Percentiles rank a stretch among this genome's conserved stretches.
phyloP scores from a whole-genome alignment of 495 filamentous ascomycete genomes.

The Hypoxylon fragiforme region DNA sequence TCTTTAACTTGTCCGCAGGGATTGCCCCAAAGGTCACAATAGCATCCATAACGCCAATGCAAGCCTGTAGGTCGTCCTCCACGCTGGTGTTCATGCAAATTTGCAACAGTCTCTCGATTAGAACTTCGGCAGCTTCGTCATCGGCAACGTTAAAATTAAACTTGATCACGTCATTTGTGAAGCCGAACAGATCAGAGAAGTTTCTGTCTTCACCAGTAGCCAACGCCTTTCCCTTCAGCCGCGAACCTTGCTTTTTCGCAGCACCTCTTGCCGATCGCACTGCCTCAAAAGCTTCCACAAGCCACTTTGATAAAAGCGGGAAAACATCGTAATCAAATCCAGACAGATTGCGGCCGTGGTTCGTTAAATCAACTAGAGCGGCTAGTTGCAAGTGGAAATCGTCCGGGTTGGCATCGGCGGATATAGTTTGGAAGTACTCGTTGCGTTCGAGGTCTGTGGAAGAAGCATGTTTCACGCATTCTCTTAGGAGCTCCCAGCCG shows the following conservation, averaged over 20 bases:
- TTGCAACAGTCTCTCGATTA: slow-evolving; percentile 69
- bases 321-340: slow-evolving; percentile 67
- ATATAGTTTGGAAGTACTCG: slow-evolving; percentile 65
- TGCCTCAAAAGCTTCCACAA: slow-evolving; percentile 58
- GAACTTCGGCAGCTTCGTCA: slow-evolving; percentile 63
- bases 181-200: slow-evolving; percentile 69
- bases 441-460: slow-evolving; percentile 66
- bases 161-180: slow-evolving; percentile 78
- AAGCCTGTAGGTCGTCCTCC: slow-evolving; percentile 72
- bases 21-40: slow-evolving; percentile 79
- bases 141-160: slow-evolving; percentile 78
- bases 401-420: slow-evolving; percentile 52
- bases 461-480: slow-evolving; percentile 62
- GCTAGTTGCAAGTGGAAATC: slow-evolving; percentile 67
- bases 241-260: slow-evolving; percentile 48
- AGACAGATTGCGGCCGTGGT: slow-evolving; percentile 62
- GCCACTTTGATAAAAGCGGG: slow-evolving; percentile 60
- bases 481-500: slow-evolving; percentile 65
- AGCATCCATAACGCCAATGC: slow-evolving; percentile 75
- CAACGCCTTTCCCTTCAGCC: slow-evolving; percentile 54
- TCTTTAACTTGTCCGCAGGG: slow-evolving; percentile 65
- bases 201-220: slow-evolving; percentile 66
- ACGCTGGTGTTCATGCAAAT: slow-evolving; percentile 78
- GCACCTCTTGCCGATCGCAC: slow-evolving; percentile 52
- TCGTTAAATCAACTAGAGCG: slow-evolving; percentile 64